phyloP scores from a whole-genome alignment of 2,329 filamentous ascomycete genomes.

The Trichocomaceae sp. region DNA sequence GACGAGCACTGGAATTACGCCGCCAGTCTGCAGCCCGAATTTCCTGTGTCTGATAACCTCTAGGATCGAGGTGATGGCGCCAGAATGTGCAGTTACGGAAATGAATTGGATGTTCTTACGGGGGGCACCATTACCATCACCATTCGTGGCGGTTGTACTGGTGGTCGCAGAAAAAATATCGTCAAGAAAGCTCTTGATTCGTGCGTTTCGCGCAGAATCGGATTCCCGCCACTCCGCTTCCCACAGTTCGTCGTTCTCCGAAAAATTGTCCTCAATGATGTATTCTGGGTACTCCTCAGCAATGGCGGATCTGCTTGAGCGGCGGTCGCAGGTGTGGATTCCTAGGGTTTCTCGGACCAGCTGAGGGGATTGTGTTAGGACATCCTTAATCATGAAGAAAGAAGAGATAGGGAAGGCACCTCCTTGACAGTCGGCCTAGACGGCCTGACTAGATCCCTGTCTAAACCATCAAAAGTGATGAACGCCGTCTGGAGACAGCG shows the following conservation, averaged over 20 bases:
- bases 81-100: conserved; percentile 54
- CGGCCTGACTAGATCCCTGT: conserved; percentile 38
- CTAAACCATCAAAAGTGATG: conserved; percentile 46
- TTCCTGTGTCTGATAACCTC: conserved; percentile 39
- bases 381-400: not conserved
- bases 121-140: conserved; percentile 12
- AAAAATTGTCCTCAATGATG: conserved; percentile 48
- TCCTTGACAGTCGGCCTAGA: conserved; percentile 55
- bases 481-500: conserved; percentile 53
- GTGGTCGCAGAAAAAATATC: conserved; percentile 42
- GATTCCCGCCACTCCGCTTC: conserved; percentile 44
- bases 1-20: conserved; percentile 47
- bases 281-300: conserved; percentile 44
- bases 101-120: conserved; percentile 46
- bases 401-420: conserved; percentile 14
- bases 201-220: conserved; percentile 41
- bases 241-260: conserved; percentile 51
- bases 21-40: conserved; percentile 46
- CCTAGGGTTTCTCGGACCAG: conserved; percentile 54
- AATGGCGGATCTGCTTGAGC: conserved; percentile 47
- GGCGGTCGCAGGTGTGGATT: conserved; percentile 56
- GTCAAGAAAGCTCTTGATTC: conserved; percentile 43
- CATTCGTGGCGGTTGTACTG: not conserved
- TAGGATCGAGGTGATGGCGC: conserved; percentile 51
- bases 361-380: conserved; percentile 16